Evolutionary conservation across 75 land plant genomes (phyloP), one percentile per base, ranked within the genome.

Genomic region (Ceratopteris richardii): DNA sequence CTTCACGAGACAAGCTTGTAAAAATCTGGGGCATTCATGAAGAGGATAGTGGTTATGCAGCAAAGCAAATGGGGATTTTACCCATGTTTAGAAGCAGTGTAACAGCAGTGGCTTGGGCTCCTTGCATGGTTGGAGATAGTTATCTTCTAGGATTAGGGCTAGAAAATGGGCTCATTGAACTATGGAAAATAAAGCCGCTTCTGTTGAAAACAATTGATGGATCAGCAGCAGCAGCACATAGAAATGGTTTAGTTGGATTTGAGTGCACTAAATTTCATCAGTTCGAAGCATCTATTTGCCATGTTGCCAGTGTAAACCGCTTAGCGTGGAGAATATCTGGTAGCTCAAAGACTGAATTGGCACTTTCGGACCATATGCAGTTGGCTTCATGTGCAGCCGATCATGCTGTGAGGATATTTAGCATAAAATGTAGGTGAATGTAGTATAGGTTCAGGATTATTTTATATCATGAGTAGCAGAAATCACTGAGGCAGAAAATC

Each of bases 311-410:
- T 6, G 85, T 93, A 9, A 76, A 89, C 40, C 77, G 98, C 2
- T 57, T 93, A 57, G 63, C 69, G 22, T 93, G 98, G 98, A 83
- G 73, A 46, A 47, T 4, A 20, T 39, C 17, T 30, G 41, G 20
- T 25, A 19, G 25, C 4, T 17, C 5, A n/a, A 2, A 4, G 4
- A 14, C 14, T 5, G 14, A 5, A 5, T n/a, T 18, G 18, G 31
- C 20, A 36, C 39, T 36, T 27, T 27, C 18, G 16, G 43, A 61
- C 28, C 54, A 56, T n/a, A 31, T 66, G 70, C 75, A 83, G 61
- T 80, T 93, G 47, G 96, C 98, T 44, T 86, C 98, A 23, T 85
- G 96, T 76, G 98, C 96, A 44, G 85, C 84, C 21, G 98, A 93
- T 68, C 75, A 93, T 48, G 67, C 83, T 48, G 85, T 89, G 53